Base-by-base conservation (phyloP, 139 green algal species). In the Coelastrella sp. region DNA sequence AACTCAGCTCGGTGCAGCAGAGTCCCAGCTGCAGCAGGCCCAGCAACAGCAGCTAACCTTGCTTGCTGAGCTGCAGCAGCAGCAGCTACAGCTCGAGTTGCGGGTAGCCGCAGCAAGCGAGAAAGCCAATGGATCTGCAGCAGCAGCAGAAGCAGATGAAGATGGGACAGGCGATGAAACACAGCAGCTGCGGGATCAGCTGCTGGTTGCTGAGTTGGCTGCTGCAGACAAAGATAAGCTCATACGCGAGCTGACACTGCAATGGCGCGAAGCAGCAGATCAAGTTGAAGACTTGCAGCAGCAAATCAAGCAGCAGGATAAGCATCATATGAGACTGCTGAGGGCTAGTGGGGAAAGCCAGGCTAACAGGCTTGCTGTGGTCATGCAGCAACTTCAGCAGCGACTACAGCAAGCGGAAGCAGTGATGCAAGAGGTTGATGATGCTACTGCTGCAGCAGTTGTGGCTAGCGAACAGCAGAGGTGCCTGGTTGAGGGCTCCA, bases 201-300 rank as follows among this genome's bases (percentile, higher is more conserved):
- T 86, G 80, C 60, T 61, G n/a, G 80, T 75, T 22, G 80, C 80
- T 23, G 60, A 86, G 22, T 22, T 75, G 10, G 80, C 61, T 76
- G 60, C 61, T 75, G 80, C 80, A 23, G 61, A 76, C 17, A 86
- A 86, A 23, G 83, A 89, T 16, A 66, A 71, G 66, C 47, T 81
- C 11, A 5, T 89, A 57, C 83, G 57, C 4, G 83, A 80, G 68
- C 56, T 80, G 4, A 80, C 17, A 4, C 16, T 81, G 68, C 14
- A 81, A 3, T 89, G 83, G 83, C n/a, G 75, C 14, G 64, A 88
- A 19, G 83, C 83, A 47, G 22, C 54, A 14, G 22, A 78, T 17
- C 83, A 88, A 17, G 83, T 88, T 5, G 83, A 78, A 47, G 83
- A 88, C 64, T 32, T 88, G 61, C 65, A 78, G 65, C 58, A 73